Percentiles rank a stretch among this genome's conserved stretches.
Conservation (phyloP, 2,329 filamentous ascomycete species). For the Blumeria hordei region DNA sequence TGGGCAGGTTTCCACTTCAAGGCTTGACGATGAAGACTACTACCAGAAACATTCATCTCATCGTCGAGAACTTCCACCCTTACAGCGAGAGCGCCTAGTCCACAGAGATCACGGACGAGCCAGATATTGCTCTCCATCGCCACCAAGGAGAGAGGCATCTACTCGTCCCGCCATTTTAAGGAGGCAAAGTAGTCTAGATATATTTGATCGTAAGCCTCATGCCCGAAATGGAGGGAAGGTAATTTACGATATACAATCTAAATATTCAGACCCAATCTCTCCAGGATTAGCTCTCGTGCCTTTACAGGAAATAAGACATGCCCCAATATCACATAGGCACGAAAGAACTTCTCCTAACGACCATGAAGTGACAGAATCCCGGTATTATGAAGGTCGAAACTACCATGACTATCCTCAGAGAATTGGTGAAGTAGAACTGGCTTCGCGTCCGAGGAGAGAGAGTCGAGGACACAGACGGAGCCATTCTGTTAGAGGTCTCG, state of each 20-base stretch:
- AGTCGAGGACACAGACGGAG: constrained; percentile 13
- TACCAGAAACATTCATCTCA: constrained; percentile 20
- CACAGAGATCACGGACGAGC: constrained; percentile 12
- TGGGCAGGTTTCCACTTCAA: not conserved
- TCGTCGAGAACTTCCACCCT: constrained; percentile 21
- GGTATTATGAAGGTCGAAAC: constrained; percentile 47
- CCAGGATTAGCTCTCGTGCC: constrained; percentile 30
- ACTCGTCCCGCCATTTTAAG: constrained; percentile 43
- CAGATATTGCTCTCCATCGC: constrained; percentile 9
- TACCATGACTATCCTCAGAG: constrained; percentile 36
- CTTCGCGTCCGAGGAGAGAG: constrained; percentile 14
- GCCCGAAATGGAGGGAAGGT: constrained; percentile 24
- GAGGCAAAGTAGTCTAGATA: constrained; percentile 74
- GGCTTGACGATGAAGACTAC: constrained; percentile 12
- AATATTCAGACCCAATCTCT: constrained; percentile 21
- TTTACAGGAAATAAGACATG: constrained; percentile 35
- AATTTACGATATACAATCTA: constrained; percentile 36
- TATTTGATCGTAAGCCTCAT: constrained; percentile 54
- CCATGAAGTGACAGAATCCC: constrained; percentile 41
- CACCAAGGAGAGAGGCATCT: constrained; percentile 14
- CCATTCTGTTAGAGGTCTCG: constrained; percentile 19
- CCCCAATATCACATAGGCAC: constrained; percentile 34
- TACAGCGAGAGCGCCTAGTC: constrained; percentile 26
- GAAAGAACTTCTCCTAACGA: constrained; percentile 38
- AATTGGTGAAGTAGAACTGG: constrained; percentile 16